Evolutionary conservation across 768 basidiomycete species (phyloP), one percentile per base, ranked within the genome.

Genomic region (Sporobolomyces roseus): DNA sequence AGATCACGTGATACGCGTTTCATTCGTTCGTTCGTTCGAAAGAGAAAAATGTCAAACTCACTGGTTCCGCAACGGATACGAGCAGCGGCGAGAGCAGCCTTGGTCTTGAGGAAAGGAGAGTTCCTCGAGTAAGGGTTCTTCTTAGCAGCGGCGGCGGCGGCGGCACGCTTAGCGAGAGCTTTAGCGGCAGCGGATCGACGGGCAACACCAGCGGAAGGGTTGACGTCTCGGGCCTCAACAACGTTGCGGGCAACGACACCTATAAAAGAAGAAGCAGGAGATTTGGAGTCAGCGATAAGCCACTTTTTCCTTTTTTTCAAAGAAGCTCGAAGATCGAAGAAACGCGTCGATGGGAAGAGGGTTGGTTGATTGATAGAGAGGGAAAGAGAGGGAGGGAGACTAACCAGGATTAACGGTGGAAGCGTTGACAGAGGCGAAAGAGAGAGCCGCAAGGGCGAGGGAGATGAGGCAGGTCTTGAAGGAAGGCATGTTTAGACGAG

Each of bases 401-500:
- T 19, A 30, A 50, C 56, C 32, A 25, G 33, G 29, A 41, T 35
- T 53, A 29, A 63, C 49, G n/a, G 65, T 19, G 23, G 67, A 16
- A 52, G 71, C 65, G 62, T 43, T 46, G 65, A 64, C 43, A 16
- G 68, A 55, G 35, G 68, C 33, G 62, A 72, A 66, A 48, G 68
- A 63, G 53, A 70, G 56, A 46, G 70, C 66, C 48, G 52, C 56
- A 46, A 71, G 54, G 54, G 66, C 63, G 70, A 65, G 33, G 55
- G 70, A 33, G 61, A 49, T 21, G 66, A 69, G 66, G 68, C 62
- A 50, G 61, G 64, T 46, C 66, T 71, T 69, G 60, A 61, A 51
- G 48, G 69, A 58, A 58, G 69, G 69, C 69, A 70, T 70, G 33
- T 45, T 35, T 49, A n/a, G n/a, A n/a, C n/a, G n/a, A n/a, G n/a